Evolutionary conservation across 257 asterid species (phyloP).

Genomic region (Mentha longifolia): DNA sequence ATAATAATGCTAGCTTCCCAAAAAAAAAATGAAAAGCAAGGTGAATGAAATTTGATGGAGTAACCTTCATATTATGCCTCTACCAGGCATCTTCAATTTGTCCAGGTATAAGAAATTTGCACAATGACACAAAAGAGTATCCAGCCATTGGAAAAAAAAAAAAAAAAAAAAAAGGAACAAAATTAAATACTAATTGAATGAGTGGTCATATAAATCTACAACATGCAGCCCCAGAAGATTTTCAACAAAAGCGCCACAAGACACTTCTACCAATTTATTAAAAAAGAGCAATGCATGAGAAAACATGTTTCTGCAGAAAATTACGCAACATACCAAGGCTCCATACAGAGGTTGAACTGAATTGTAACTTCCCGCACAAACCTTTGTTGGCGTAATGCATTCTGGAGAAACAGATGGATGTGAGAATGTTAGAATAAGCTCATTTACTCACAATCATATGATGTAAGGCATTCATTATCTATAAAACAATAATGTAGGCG

Average conservation of each 20-base stretch:
- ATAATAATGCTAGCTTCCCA: conserved; percentile 6
- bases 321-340: conserved; percentile 79
- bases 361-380: conserved; percentile 91
- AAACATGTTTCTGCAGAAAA: conserved; percentile 18
- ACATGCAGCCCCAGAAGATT: conserved; percentile 13
- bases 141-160: too few species aligned
- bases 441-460: conserved; percentile 20
- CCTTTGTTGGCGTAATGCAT: conserved; percentile 90
- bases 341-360: conserved; percentile 92
- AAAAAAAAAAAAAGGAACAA: background rate
- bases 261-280: background rate
- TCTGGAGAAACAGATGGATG: conserved; percentile 47
- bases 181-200: background rate
- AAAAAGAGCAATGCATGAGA: background rate
- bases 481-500: background rate
- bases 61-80: conserved; percentile 17
- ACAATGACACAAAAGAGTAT: conserved; percentile 8
- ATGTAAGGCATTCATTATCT: conserved; percentile 22
- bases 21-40: background rate
- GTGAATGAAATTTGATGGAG: background rate
- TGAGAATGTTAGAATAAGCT: conserved; percentile 27
- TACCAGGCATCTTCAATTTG: background rate
- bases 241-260: conserved; percentile 1
- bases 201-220: conserved; percentile 5
- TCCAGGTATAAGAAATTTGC: background rate